Conservation (phyloP, 225 moss, liverwort and hornwort genomes). For the Lunularia cruciata region DNA sequence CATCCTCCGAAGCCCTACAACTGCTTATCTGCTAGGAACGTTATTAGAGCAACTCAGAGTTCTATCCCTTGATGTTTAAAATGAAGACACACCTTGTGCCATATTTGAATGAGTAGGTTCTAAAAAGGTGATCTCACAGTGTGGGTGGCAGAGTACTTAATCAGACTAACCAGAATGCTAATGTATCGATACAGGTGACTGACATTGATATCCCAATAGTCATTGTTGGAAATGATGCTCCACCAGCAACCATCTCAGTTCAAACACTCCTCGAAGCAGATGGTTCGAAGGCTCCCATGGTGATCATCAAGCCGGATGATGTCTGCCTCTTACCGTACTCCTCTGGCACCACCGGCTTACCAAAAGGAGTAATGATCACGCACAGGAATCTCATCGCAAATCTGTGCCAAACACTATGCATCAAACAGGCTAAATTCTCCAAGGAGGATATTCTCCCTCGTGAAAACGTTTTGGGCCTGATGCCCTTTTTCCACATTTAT, state of each 20-base stretch:
- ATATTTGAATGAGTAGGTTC: too few relatives aligned
- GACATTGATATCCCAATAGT: slow-evolving; percentile 59
- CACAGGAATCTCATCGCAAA: slow-evolving; percentile 71
- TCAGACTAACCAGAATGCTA: too few relatives aligned
- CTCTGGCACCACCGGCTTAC: slow-evolving; percentile 83
- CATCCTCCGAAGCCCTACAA: too few relatives aligned
- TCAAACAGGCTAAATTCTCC: slow-evolving; percentile 34
- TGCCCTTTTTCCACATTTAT: slow-evolving; percentile 98
- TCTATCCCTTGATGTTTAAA: too few relatives aligned
- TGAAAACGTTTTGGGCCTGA: slow-evolving; percentile 67
- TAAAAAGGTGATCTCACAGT: too few relatives aligned
- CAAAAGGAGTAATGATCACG: slow-evolving; percentile 94
- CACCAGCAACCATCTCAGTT: slow-evolving; percentile 32
- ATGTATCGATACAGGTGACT: slow-evolving; percentile 37
- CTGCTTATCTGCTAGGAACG: too few relatives aligned
- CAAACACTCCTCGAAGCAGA: slow-evolving; percentile 60
- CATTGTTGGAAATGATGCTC: slow-evolving; percentile 35
- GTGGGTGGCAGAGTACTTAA: too few relatives aligned
- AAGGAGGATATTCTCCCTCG: slow-evolving; percentile 31
- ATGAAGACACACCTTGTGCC: too few relatives aligned
- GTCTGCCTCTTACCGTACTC: slow-evolving; percentile 88
- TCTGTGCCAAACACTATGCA: slow-evolving; percentile 69
- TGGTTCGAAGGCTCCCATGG: slow-evolving; percentile 49
- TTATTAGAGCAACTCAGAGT: too few relatives aligned
- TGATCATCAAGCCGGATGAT: slow-evolving; percentile 66